phyloP scores from a whole-genome alignment of 805 yeast genomes.

The Danielia reshetovae region DNA sequence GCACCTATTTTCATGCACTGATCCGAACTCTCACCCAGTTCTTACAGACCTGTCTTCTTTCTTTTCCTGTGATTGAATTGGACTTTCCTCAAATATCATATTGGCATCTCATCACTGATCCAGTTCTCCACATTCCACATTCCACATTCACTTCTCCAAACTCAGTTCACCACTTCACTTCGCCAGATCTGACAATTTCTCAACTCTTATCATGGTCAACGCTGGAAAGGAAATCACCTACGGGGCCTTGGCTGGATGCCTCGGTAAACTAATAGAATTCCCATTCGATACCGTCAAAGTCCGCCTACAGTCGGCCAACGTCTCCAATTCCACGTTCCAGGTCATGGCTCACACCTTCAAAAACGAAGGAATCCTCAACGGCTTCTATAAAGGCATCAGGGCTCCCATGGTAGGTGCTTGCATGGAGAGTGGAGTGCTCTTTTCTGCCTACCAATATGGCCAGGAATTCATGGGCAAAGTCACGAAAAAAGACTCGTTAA shows the following conservation, averaged over 20 bases:
- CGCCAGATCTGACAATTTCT: neutral
- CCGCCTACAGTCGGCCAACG: slow-evolving; percentile 60
- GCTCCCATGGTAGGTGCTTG: slow-evolving; percentile 90
- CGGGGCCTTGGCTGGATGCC: slow-evolving; percentile 69
- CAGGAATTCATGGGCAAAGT: slow-evolving; percentile 6
- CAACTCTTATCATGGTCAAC: slow-evolving; percentile 8
- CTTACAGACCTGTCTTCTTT: no score
- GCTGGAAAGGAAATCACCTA: slow-evolving; percentile 38
- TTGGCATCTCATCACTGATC: neutral
- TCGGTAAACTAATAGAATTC: slow-evolving; percentile 81
- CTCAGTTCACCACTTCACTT: neutral
- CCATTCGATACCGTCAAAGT: slow-evolving; percentile 95
- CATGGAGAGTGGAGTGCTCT: slow-evolving; percentile 79
- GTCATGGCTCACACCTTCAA: slow-evolving; percentile 59
- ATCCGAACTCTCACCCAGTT: no score
- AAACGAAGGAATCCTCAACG: slow-evolving; percentile 65
- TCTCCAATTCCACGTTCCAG: slow-evolving; percentile 49
- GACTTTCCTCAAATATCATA: no score
- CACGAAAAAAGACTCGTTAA: slow-evolving; percentile 6
- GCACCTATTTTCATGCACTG: no score
- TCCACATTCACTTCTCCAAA: neutral
- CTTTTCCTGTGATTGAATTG: no score
- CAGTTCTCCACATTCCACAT: neutral
- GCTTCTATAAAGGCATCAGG: slow-evolving; percentile 74
- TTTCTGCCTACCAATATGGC: slow-evolving; percentile 54